A percentile compares a stretch with the other conserved stretches of the same genome.
Evolutionary conservation across 2,329 filamentous ascomycete genomes (phyloP).

Genomic region (Fusarium dimerum): DNA sequence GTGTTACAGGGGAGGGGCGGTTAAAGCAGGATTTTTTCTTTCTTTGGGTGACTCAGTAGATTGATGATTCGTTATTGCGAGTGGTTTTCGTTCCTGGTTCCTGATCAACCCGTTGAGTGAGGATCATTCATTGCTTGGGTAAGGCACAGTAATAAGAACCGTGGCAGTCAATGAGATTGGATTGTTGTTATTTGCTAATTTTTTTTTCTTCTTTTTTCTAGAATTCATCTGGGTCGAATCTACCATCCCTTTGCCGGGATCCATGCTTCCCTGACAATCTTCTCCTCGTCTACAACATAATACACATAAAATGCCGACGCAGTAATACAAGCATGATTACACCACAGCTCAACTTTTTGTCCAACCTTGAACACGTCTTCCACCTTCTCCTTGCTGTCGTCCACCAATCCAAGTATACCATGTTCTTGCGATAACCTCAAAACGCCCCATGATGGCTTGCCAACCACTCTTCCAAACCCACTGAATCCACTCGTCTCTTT

Average conservation of each 20-base stretch:
- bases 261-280: slow-evolving; percentile 37
- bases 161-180: too few relatives aligned
- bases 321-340: slow-evolving; percentile 40
- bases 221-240: neutral
- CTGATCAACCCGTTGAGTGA: neutral
- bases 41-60: neutral
- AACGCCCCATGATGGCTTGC: slow-evolving; percentile 33
- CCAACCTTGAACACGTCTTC: slow-evolving; percentile 35
- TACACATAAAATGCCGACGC: slow-evolving; percentile 38
- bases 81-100: neutral
- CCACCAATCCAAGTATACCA: slow-evolving; percentile 32
- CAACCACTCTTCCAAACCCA: slow-evolving; percentile 34
- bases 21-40: neutral
- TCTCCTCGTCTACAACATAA: slow-evolving; percentile 38
- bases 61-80: neutral
- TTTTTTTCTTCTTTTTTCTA: too few relatives aligned
- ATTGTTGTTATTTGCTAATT: too few relatives aligned
- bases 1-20: neutral
- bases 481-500: slow-evolving; percentile 34
- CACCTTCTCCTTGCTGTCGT: slow-evolving; percentile 19
- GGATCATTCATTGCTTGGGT: too few relatives aligned
- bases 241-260: slow-evolving; percentile 40
- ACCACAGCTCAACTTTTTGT: slow-evolving; percentile 33
- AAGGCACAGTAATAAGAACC: too few relatives aligned
- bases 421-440: slow-evolving; percentile 40